Evolutionary conservation across 1,284 basidiomycete species (phyloP).

Genomic region (Ganoderma resinaceum): DNA sequence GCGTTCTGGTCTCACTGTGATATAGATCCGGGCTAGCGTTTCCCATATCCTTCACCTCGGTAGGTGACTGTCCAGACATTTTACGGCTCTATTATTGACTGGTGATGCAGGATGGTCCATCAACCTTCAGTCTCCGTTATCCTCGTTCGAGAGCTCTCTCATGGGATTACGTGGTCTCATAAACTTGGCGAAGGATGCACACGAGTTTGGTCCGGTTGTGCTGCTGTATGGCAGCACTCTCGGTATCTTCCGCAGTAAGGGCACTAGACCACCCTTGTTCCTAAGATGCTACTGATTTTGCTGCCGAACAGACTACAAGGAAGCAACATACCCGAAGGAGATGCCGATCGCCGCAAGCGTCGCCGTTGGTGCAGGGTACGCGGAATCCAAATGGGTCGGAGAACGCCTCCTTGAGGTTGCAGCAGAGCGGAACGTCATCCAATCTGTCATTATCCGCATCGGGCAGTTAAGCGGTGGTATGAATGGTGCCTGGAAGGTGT

Average conservation of each 20-base stretch:
- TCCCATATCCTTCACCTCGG: not conserved
- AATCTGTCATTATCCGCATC: not conserved
- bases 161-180: not conserved
- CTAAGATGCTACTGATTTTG: not conserved
- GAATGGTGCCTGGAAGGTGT: not conserved
- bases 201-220: not conserved
- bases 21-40: not conserved
- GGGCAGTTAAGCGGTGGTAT: not conserved
- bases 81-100: not conserved
- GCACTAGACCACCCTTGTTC: not conserved
- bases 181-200: not conserved
- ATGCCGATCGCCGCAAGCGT: not conserved
- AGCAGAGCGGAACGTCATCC: not conserved
- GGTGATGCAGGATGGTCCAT: not conserved
- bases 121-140: not conserved
- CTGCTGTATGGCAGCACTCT: not conserved
- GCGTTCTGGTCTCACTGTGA: not conserved
- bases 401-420: not conserved
- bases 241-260: not conserved
- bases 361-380: not conserved
- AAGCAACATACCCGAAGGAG: not conserved
- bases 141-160: not conserved
- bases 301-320: not conserved
- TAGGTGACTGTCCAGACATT: not conserved
- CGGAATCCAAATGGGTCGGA: not conserved